Evolutionary conservation across 1,139 yeast species (phyloP).

Genomic region (Scheffersomyces illinoinensis): DNA sequence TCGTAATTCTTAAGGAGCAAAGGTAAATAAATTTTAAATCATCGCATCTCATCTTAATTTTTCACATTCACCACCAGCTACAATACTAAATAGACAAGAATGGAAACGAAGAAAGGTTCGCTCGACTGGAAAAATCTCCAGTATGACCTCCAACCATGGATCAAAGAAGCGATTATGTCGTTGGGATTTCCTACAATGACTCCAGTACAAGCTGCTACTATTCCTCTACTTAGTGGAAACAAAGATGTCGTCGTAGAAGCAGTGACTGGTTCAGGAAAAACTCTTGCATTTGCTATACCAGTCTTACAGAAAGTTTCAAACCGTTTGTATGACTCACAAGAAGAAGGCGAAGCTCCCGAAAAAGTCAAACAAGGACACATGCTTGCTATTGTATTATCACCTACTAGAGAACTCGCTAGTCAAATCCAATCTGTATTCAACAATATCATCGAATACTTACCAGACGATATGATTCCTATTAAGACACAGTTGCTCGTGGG

Average conservation of each 20-base stretch:
- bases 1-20: background rate
- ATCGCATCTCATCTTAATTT: background rate
- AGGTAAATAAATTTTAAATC: background rate
- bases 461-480: conserved; percentile 46
- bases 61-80: background rate
- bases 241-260: conserved; percentile 97
- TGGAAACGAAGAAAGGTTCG: conserved; percentile 36
- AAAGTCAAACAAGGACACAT: conserved; percentile 60
- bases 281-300: conserved; percentile 84
- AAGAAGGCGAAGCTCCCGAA: conserved; percentile 23
- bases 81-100: conserved; percentile 4
- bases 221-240: conserved; percentile 82
- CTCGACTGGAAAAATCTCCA: conserved; percentile 40
- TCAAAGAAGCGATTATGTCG: conserved; percentile 63
- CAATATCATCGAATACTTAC: conserved; percentile 58
- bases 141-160: conserved; percentile 43
- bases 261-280: conserved; percentile 96
- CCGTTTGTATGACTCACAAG: conserved; percentile 22
- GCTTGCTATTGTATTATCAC: conserved; percentile 74
- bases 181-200: conserved; percentile 86
- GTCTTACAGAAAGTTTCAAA: conserved; percentile 63
- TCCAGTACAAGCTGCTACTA: conserved; percentile 95
- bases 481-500: conserved; percentile 80
- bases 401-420: conserved; percentile 88
- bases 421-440: conserved; percentile 76